Evolutionary conservation across 768 basidiomycete species (phyloP).

Genomic region (Boletus rufocinnamomeus): DNA sequence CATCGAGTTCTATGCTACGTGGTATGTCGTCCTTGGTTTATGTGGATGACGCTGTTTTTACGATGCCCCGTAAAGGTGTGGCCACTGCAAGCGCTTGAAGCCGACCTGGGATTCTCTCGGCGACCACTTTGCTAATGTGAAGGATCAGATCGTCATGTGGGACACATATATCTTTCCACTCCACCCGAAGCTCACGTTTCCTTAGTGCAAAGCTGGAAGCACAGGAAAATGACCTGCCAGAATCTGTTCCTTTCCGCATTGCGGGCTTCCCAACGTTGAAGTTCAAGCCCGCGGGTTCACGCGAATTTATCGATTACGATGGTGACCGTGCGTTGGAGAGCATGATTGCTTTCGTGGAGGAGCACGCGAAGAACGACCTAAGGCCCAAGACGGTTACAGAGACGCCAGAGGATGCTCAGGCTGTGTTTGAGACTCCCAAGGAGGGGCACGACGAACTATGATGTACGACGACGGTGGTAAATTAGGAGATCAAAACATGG

Average conservation of each 20-base stretch:
- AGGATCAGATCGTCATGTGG: conserved; percentile 81
- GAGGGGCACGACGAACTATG: conserved; percentile 33
- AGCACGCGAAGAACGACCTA: conserved; percentile 75
- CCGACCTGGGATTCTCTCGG: conserved; percentile 92
- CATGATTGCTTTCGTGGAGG: conserved; percentile 80
- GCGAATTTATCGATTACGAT: conserved; percentile 89
- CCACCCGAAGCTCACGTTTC: conserved; percentile 10
- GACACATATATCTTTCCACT: no score
- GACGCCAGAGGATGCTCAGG: conserved; percentile 25
- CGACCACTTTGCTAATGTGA: conserved; percentile 74
- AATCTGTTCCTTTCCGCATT: conserved; percentile 84
- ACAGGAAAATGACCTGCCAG: conserved; percentile 93
- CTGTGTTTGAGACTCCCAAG: conserved; percentile 28
- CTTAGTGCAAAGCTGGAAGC: conserved; percentile 93
- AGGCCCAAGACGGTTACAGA: conserved; percentile 37
- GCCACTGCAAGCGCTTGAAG: conserved; percentile 96
- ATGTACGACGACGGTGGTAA: conserved; percentile 15
- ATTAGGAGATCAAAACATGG: conserved; percentile 20
- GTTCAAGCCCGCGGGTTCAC: conserved; percentile 88
- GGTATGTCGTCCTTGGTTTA: conserved; percentile 53
- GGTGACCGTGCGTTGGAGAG: conserved; percentile 90
- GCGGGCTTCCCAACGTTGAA: conserved; percentile 93
- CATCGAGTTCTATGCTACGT: conserved; percentile 95
- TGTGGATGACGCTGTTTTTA: neutral
- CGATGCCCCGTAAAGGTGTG: conserved; percentile 56